Conservation (phyloP, 2,329 filamentous ascomycete species). For the Colletotrichum lentis region DNA sequence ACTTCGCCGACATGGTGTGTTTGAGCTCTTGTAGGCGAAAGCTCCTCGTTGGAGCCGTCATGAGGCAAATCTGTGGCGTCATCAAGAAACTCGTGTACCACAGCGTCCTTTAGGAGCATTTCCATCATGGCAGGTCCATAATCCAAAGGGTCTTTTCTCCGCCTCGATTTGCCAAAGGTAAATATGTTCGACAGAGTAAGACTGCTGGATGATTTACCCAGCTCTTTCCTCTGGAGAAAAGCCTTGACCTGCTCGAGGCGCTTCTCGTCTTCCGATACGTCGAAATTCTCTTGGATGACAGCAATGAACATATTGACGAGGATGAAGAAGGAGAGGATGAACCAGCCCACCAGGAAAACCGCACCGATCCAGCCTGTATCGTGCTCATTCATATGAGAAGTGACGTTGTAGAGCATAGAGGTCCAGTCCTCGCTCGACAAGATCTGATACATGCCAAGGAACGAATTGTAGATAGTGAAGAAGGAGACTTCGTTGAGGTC, state of each 20-base stretch:
- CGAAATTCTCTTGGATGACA: constrained; percentile 99
- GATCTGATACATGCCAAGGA: constrained; percentile 97
- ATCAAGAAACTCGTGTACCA: constrained; percentile 93
- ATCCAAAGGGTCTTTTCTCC: constrained; percentile 82
- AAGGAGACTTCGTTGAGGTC: constrained; percentile 78
- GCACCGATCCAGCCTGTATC: constrained; percentile 93
- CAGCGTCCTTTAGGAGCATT: constrained; percentile 95
- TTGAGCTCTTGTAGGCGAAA: constrained; percentile 45
- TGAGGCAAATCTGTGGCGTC: constrained; percentile 65
- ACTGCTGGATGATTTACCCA: constrained; percentile 76
- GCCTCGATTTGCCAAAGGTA: constrained; percentile 65
- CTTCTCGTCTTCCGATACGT: constrained; percentile 98
- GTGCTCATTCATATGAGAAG: constrained; percentile 68
- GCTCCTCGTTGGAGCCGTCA: constrained; percentile 47
- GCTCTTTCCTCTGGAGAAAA: constrained; percentile 89
- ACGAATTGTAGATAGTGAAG: constrained; percentile 91
- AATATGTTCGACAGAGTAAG: constrained; percentile 78
- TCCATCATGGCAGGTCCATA: constrained; percentile 92
- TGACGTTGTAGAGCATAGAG: constrained; percentile 81
- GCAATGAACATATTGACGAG: constrained; percentile 99
- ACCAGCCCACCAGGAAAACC: constrained; percentile 92
- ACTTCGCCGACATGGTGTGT: constrained; percentile 53
- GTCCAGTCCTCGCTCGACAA: constrained; percentile 98
- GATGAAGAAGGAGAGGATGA: constrained; percentile 93
- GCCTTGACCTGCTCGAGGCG: constrained; percentile 95